Base-by-base conservation (phyloP, 331 rosid species). In the Ulmus americana region DNA sequence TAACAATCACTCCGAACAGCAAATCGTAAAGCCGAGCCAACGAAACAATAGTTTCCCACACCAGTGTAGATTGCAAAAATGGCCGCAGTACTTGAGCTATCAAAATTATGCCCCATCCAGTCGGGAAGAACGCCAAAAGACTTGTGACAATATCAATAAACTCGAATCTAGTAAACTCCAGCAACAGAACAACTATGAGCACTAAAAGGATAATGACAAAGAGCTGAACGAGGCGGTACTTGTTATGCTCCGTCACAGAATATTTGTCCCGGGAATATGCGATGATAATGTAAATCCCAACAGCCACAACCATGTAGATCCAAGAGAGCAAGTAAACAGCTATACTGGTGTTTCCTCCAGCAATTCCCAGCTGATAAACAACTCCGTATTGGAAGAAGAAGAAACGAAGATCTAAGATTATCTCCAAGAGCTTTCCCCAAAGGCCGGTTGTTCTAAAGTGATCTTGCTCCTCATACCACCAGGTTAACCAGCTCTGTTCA, bases 391-490 rank as follows among this genome's bases (percentile, higher is more conserved):
- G 97, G 82, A 91, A 91, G 85, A 91, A 91, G 90, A 91, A 91
- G 89, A 88, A 91, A 10, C 97, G 91, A 69, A 91, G 95, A 69
- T 91, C 91, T 68, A 91, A 73, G 71, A 91, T 81, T 67, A 91
- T 91, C 80, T 91, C 97, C 84, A 88, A 70, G 39, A 91, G 79
- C 76, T 91, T 91, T 61, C 96, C 97, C 97, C 97, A 91, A 62
- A 91, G 86, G 53, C 97, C 97, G 2, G 97, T 91, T 45, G 91
- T 84, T 80, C 78, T 83, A 49, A 88, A 70, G 83, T 91, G 97
- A 73, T 83, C 95, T 73, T 91, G 95, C 74, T 91, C 97, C 67
- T 91, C 96, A 10, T 77, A 67, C 96, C 97, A 91, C 97, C 97
- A 91, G 61, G 88, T 76, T 78, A 84, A 92, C 97, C 97, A 91